These are phyloP conservation scores for Lepraria neglecta DNA, from an alignment of 495 filamentous ascomycete genomes.

Conservation along the genomic window DNA sequence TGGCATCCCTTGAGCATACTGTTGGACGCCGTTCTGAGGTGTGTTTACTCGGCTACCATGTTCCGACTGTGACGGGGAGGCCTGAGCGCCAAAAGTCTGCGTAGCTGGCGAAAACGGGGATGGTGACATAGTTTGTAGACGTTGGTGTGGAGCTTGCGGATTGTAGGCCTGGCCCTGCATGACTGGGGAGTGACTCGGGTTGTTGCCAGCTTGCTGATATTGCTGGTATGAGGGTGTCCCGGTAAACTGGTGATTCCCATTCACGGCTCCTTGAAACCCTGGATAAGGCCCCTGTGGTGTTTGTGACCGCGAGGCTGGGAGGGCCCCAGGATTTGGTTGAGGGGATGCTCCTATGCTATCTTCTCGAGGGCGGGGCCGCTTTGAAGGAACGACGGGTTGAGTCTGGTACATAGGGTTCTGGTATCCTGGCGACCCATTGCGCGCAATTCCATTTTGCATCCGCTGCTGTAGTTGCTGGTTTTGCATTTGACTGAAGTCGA, in stretches of 20 bases:
- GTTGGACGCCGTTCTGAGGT: constrained; percentile 60
- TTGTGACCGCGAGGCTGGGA: constrained; percentile 81
- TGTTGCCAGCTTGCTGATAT: constrained; percentile 71
- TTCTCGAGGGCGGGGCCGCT: constrained; percentile 73
- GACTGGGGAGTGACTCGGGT: constrained; percentile 80
- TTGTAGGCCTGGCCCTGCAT: constrained; percentile 70
- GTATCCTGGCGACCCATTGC: constrained; percentile 75
- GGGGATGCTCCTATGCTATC: constrained; percentile 81
- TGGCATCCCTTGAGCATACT: constrained; percentile 52
- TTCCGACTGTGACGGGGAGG: constrained; percentile 72
- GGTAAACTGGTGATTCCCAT: constrained; percentile 48
- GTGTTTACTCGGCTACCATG: constrained; percentile 66
- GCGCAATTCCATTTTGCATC: constrained; percentile 78
- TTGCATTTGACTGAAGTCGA: constrained; percentile 55
- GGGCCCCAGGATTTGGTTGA: constrained; percentile 63
- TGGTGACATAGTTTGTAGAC: constrained; percentile 84
- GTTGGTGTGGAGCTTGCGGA: constrained; percentile 59
- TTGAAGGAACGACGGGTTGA: constrained; percentile 79
- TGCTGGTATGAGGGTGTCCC: constrained; percentile 69
- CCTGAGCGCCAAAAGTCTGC: constrained; percentile 66
- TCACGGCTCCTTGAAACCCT: constrained; percentile 55
- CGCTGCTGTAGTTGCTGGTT: constrained; percentile 47
- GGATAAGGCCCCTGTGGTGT: constrained; percentile 70
- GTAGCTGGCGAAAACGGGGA: constrained; percentile 81
- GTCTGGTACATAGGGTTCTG: constrained; percentile 68